Evolutionary conservation across 2,329 filamentous ascomycete species (phyloP).

Genomic region (Hypomyces rosellus): DNA sequence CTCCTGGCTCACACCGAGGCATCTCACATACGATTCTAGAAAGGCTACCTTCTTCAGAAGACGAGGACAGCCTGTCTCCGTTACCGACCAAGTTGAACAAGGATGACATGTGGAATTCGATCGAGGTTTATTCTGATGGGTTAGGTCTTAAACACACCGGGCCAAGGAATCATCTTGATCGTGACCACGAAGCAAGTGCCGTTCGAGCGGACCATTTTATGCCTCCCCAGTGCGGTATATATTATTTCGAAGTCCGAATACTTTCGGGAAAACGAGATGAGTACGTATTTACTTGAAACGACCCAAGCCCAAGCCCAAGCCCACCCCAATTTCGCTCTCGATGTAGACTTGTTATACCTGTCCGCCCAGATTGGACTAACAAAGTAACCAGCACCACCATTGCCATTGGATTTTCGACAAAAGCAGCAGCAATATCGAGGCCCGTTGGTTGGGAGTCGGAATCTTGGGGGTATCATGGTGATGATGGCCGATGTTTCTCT

Average conservation of each 20-base stretch:
- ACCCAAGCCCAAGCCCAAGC: no score
- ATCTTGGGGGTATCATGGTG: constrained; percentile 64
- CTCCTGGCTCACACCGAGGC: constrained; percentile 58
- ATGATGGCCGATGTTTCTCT: constrained; percentile 57
- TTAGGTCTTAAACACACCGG: constrained; percentile 60
- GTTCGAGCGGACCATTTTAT: constrained; percentile 81
- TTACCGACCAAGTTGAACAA: constrained; percentile 81
- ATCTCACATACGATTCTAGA: constrained; percentile 83
- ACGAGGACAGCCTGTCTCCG: constrained; percentile 54
- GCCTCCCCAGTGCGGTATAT: constrained; percentile 84
- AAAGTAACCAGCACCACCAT: constrained; percentile 47
- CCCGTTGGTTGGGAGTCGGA: constrained; percentile 62
- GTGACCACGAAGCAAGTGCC: constrained; percentile 69
- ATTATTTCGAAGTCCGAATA: constrained; percentile 75
- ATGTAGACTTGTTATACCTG: background rate
- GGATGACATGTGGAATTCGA: constrained; percentile 62
- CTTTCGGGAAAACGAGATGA: constrained; percentile 47
- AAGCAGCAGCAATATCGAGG: constrained; percentile 46
- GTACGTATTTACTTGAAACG: constrained; percentile 32
- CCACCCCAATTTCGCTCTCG: no score
- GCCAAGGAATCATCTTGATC: constrained; percentile 40
- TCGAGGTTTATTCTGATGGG: constrained; percentile 71
- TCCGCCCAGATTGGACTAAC: constrained; percentile 7
- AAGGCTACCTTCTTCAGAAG: constrained; percentile 54
- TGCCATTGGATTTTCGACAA: constrained; percentile 55